Evolutionary conservation across 768 basidiomycete species (phyloP).

Genomic region (Collybiopsis confluens): DNA sequence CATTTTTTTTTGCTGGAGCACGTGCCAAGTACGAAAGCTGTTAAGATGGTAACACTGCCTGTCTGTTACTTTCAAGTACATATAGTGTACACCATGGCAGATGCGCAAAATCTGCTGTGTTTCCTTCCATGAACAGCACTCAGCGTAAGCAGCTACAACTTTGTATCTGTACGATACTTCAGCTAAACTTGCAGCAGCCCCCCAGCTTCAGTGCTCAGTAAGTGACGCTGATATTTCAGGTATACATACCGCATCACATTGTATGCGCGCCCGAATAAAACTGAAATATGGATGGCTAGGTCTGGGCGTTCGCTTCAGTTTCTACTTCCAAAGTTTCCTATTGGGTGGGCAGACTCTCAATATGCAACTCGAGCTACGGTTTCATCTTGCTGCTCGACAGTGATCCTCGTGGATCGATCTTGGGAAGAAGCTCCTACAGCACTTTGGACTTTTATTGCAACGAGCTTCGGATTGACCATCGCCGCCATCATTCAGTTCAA

Average conservation of each 20-base stretch:
- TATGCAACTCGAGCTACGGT: slow-evolving; percentile 25
- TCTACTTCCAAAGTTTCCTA: slow-evolving; percentile 27
- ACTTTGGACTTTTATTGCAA: slow-evolving; percentile 40
- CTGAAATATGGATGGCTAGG: neutral
- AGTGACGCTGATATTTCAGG: slow-evolving; percentile 5
- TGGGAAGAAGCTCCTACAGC: slow-evolving; percentile 35
- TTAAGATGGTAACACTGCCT: no score
- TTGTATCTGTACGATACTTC: no score
- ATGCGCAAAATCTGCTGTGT: no score
- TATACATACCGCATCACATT: neutral
- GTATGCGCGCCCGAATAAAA: no score
- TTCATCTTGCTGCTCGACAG: slow-evolving; percentile 15
- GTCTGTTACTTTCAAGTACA: no score
- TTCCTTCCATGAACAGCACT: no score
- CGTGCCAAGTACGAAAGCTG: no score
- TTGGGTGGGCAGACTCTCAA: slow-evolving; percentile 11
- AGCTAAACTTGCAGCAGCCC: no score
- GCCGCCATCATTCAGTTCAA: slow-evolving; percentile 30
- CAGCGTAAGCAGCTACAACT: no score
- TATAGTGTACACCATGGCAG: no score
- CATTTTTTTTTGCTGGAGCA: no score
- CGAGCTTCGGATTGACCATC: slow-evolving; percentile 34
- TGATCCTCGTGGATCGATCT: slow-evolving; percentile 36
- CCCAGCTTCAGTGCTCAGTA: neutral
- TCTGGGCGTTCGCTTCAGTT: slow-evolving; percentile 10